Base-by-base conservation (phyloP, 306 rosid genomes). In the Prunus mira region DNA sequence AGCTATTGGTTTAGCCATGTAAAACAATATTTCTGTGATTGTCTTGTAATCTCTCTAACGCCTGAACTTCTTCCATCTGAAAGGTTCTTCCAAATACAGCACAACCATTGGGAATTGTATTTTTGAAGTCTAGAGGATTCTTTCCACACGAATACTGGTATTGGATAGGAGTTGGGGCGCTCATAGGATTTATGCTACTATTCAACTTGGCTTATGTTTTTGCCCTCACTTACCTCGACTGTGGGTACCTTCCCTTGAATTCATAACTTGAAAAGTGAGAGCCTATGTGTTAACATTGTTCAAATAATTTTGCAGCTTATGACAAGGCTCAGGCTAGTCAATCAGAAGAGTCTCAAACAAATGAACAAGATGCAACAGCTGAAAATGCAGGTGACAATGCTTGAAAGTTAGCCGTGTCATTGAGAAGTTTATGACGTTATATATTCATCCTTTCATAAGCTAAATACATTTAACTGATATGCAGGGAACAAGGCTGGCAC, bases 151-250 rank as follows among this genome's bases (percentile, higher is more conserved):
- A 34, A 5, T 86, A 81, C 58, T 91, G 92, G 94, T 91, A 84
- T 73, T 91, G 92, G 97, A 80, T 91, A 49, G 97, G 94, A 22
- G 69, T 45, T 15, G 97, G 82, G 9, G 94, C 84, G 67, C 32
- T 91, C 80, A 50, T 87, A 4, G 97, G 92, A 57, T 87, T 69
- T 68, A 38, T 69, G 32, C 8, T 88, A 56, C 63, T 91, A 9
- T 77, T 87, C 81, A 91, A 89, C 84, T 25, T 78, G 27, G 38
- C 67, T 46, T 89, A 63, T 80, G 72, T 82, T 65, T 14, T 87
- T 12, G 83, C 93, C 47, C 85, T 91, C 50, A 64, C 89, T 34
- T 86, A 51, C 30, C 89, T 91, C 61, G 72, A 77, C 62, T 80
- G 97, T 91, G 78, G 70, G 83, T 65, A 43, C 81, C 75, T 43